A percentile compares a stretch with the other conserved stretches of the same genome.
Evolutionary conservation across 768 basidiomycete species (phyloP).

Genomic region (Boletus huronensis): DNA sequence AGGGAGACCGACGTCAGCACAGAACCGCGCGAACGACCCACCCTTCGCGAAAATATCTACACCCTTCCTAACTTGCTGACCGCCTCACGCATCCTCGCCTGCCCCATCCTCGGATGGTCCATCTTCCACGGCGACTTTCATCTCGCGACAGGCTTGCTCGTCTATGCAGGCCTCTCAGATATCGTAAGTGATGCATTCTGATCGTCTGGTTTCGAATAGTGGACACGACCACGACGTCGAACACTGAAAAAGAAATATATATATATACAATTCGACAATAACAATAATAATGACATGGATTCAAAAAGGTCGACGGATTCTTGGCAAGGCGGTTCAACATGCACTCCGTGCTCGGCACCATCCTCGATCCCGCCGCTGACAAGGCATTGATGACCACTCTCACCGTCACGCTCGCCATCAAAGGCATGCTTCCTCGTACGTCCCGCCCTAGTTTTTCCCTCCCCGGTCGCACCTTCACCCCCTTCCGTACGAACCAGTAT

Average conservation of each 20-base stretch:
- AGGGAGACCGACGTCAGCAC: slow-evolving; percentile 1
- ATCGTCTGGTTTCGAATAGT: not conserved
- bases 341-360: slow-evolving; percentile 89
- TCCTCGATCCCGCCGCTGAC: slow-evolving; percentile 96
- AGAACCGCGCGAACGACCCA: slow-evolving; percentile 25
- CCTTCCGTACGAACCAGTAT: slow-evolving; percentile 47
- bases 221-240: not conserved
- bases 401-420: slow-evolving; percentile 79
- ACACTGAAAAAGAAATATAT: not conserved
- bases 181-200: slow-evolving; percentile 51
- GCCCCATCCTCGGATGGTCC: slow-evolving; percentile 89
- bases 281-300: not conserved
- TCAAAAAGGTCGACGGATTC: slow-evolving; percentile 78
- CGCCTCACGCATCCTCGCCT: slow-evolving; percentile 79
- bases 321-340: slow-evolving; percentile 84
- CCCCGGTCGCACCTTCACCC: not conserved
- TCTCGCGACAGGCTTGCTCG: slow-evolving; percentile 77
- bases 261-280: not conserved
- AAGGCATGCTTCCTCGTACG: slow-evolving; percentile 79
- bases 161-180: slow-evolving; percentile 92
- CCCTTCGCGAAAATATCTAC: slow-evolving; percentile 83
- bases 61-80: slow-evolving; percentile 92
- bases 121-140: slow-evolving; percentile 78
- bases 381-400: slow-evolving; percentile 94
- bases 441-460: slow-evolving; percentile 6